These are phyloP conservation scores for Ascochyta viciae-villosae DNA, from an alignment of 2,329 filamentous ascomycete species.

Conservation along the genomic window DNA sequence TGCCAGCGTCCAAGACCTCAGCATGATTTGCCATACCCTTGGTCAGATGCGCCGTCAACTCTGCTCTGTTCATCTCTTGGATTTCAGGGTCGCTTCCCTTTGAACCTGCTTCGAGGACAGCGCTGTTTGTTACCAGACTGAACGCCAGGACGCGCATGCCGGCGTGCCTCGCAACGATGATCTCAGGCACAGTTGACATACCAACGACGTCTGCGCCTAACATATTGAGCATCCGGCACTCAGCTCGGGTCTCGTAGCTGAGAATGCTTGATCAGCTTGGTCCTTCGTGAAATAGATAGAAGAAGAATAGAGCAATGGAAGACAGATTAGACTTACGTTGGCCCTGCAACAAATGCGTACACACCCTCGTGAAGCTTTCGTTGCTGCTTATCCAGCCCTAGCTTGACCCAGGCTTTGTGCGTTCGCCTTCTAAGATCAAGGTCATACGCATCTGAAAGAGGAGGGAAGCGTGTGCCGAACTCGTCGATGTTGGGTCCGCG, in stretches of 20 bases:
- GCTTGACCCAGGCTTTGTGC: slow-evolving; percentile 64
- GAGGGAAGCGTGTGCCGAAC: slow-evolving; percentile 68
- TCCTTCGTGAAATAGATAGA: background rate
- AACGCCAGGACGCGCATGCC: slow-evolving; percentile 69
- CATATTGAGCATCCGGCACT: slow-evolving; percentile 67
- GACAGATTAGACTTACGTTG: slow-evolving; percentile 56
- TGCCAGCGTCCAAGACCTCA: slow-evolving; percentile 69
- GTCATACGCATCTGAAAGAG: slow-evolving; percentile 71
- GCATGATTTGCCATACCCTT: slow-evolving; percentile 69
- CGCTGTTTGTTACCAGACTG: slow-evolving; percentile 71
- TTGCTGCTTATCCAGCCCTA: slow-evolving; percentile 54
- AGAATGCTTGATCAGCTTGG: slow-evolving; percentile 17
- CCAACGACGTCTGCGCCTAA: slow-evolving; percentile 73
- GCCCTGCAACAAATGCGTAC: slow-evolving; percentile 70
- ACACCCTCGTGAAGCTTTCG: slow-evolving; percentile 68
- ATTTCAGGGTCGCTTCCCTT: slow-evolving; percentile 64
- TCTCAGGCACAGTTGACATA: slow-evolving; percentile 74
- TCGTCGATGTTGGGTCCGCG: slow-evolving; percentile 68
- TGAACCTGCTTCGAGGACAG: slow-evolving; percentile 65
- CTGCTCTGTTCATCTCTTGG: slow-evolving; percentile 56
- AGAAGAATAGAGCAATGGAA: slow-evolving; percentile 6
- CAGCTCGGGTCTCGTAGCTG: slow-evolving; percentile 70
- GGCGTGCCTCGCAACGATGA: slow-evolving; percentile 69
- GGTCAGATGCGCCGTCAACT: slow-evolving; percentile 63
- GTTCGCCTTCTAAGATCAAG: slow-evolving; percentile 64